A percentile compares a stretch with the other conserved stretches of the same genome.
These are phyloP conservation scores for Exophiala oligosperma DNA, from an alignment of 2,329 filamentous ascomycete genomes.

Conservation along the genomic window DNA sequence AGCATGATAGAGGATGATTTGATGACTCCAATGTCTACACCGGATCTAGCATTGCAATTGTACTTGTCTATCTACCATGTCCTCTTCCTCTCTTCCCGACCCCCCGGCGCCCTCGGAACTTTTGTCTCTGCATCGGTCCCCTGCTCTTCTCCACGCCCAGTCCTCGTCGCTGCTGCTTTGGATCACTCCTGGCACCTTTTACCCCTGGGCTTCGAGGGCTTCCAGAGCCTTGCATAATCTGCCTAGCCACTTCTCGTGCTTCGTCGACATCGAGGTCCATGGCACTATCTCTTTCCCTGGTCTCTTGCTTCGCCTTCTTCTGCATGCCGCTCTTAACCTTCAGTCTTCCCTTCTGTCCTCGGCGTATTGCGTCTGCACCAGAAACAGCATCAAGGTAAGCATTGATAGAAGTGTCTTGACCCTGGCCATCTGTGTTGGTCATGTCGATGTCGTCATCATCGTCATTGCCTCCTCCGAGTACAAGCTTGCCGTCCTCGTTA, in stretches of 20 bases:
- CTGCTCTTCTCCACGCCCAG: slow-evolving; percentile 27
- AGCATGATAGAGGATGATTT: too few species aligned
- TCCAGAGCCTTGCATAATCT: slow-evolving; percentile 23
- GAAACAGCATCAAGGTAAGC: slow-evolving; percentile 63
- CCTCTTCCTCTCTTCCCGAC: slow-evolving; percentile 15
- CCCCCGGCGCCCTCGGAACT: slow-evolving; percentile 21
- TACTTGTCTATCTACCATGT: too few species aligned
- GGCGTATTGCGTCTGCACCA: slow-evolving; percentile 58
- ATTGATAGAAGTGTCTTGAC: slow-evolving; percentile 46
- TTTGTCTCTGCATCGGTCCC: slow-evolving; percentile 8
- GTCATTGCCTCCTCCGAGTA: slow-evolving; percentile 39
- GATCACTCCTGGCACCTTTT: neutral
- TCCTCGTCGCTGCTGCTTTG: slow-evolving; percentile 21
- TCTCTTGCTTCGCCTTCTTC: slow-evolving; percentile 35
- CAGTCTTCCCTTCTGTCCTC: slow-evolving; percentile 60
- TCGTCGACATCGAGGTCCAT: slow-evolving; percentile 50
- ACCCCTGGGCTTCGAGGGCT: slow-evolving; percentile 3
- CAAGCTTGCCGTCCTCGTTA: slow-evolving; percentile 46
- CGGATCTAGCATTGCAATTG: slow-evolving; percentile 12
- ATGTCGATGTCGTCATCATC: slow-evolving; percentile 40
- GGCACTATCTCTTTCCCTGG: slow-evolving; percentile 33
- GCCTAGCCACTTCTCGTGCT: slow-evolving; percentile 40
- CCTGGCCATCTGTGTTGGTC: slow-evolving; percentile 43
- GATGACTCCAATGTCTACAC: too few species aligned
- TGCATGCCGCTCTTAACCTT: slow-evolving; percentile 55